Base-by-base conservation (phyloP, 768 basidiomycete genomes). In the Mycena galericulata region DNA sequence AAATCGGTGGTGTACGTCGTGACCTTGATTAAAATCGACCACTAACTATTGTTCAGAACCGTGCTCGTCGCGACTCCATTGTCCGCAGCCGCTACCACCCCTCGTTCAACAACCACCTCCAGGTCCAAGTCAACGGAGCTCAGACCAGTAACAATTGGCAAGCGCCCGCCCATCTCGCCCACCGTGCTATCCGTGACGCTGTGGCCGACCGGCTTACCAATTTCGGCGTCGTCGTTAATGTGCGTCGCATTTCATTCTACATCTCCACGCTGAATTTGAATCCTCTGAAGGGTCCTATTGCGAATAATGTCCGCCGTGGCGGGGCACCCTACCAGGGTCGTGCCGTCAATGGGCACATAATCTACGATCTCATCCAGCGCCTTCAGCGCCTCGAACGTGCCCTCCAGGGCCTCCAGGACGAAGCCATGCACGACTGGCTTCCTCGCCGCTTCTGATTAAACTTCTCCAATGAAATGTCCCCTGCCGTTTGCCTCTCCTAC, bases 301-400 rank as follows among this genome's bases (percentile, higher is more conserved):
- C 29, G 20, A 47, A 59, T 18, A 3, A 61, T 3, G 4, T 32
- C 47, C 47, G 47, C 8, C 59, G 34, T 0, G 59, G 59, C 12
- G 57, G 59, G 0, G 46, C 47, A 1, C 59, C 59, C 2, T 50
- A 49, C 26, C 29, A 38, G 1, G 34, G 9, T 10, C 22, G 59
- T 34, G 9, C 4, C n/a, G 1, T 45, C 22, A 38, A 49, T 12
- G 12, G 0, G 18, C 24, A 49, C 1, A 20, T 50, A 26, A 34
- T 50, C 18, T 4, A 26, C 15, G 36, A 61, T 36, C 47, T 61
- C 18, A n/a, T 61, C 34, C n/a, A n/a, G n/a, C n/a, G n/a, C n/a
- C n/a, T n/a, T n/a, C n/a, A n/a, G n/a, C n/a, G n/a, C n/a, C n/a
- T 61, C 22, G 59, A 61, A 34, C 59, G 36, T 9, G 34, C 36